Conservation (phyloP, 495 filamentous ascomycete genomes). For the Tuber indicum region DNA sequence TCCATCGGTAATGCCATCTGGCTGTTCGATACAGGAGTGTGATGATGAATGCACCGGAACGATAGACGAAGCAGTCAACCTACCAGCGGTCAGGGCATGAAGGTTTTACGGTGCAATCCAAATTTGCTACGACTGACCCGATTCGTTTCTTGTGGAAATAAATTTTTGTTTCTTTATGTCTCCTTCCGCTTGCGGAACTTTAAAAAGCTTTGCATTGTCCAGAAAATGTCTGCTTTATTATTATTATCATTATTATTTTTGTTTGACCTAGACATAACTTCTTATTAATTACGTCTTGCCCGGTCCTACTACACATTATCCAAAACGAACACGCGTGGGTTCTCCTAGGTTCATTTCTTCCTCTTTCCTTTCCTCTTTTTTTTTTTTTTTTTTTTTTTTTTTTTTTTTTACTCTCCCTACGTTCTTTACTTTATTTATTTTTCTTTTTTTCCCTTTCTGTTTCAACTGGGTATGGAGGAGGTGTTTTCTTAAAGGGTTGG, state of each 20-base stretch:
- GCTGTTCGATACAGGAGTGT: constrained; percentile 34
- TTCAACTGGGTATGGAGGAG: background rate
- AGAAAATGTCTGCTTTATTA: background rate
- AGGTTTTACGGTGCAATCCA: background rate
- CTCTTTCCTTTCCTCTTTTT: background rate
- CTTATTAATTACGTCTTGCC: background rate
- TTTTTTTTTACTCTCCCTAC: no score
- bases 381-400: background rate
- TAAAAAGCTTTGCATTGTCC: background rate
- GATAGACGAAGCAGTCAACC: background rate
- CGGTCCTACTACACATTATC: background rate
- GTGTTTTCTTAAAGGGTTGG: background rate
- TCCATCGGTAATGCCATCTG: constrained; percentile 25
- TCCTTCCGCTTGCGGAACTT: background rate
- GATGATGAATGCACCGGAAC: constrained; percentile 13
- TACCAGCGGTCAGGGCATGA: background rate
- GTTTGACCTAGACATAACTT: background rate
- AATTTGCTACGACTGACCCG: background rate
- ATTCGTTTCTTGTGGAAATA: background rate
- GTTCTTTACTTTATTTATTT: background rate
- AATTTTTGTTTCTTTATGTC: background rate
- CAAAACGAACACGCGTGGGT: background rate
- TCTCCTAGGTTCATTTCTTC: background rate
- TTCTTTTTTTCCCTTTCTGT: no score
- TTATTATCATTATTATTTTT: background rate